Evolutionary conservation across 2,329 filamentous ascomycete genomes (phyloP).

Genomic region (Alternaria sp.): DNA sequence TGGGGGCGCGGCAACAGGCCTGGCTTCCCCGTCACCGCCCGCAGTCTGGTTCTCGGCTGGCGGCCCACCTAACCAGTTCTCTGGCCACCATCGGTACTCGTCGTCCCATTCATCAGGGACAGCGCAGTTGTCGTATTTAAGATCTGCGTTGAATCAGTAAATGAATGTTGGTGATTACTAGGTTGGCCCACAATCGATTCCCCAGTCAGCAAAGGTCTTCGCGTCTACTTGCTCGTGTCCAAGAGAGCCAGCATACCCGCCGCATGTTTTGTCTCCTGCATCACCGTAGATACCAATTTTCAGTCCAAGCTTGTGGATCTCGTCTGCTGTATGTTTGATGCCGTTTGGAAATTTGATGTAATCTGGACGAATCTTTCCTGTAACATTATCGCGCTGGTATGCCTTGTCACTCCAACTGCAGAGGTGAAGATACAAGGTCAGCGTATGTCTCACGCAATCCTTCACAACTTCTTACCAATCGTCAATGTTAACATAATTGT

Average conservation of each 20-base stretch:
- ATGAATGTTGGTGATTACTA: background rate
- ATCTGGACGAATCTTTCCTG: slow-evolving; percentile 46
- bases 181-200: slow-evolving; percentile 33
- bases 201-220: slow-evolving; percentile 58
- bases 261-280: slow-evolving; percentile 62
- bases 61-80: slow-evolving; percentile 47
- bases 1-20: slow-evolving; percentile 50
- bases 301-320: slow-evolving; percentile 65
- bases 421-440: background rate
- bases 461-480: slow-evolving; percentile 56
- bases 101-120: slow-evolving; percentile 53
- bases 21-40: slow-evolving; percentile 34
- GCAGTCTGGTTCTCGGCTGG: slow-evolving; percentile 52
- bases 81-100: slow-evolving; percentile 52
- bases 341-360: slow-evolving; percentile 68
- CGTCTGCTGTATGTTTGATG: slow-evolving; percentile 62
- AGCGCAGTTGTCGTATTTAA: slow-evolving; percentile 48
- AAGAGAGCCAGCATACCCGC: slow-evolving; percentile 65
- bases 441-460: background rate
- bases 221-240: slow-evolving; percentile 67
- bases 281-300: slow-evolving; percentile 71
- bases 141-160: slow-evolving; percentile 16
- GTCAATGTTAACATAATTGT: slow-evolving; percentile 65
- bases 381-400: slow-evolving; percentile 47
- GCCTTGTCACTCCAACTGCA: slow-evolving; percentile 58